Percentiles rank a stretch among this genome's conserved stretches.
Conservation (phyloP, 148 eudicot species). For the Mesembryanthemum crystallinum region DNA sequence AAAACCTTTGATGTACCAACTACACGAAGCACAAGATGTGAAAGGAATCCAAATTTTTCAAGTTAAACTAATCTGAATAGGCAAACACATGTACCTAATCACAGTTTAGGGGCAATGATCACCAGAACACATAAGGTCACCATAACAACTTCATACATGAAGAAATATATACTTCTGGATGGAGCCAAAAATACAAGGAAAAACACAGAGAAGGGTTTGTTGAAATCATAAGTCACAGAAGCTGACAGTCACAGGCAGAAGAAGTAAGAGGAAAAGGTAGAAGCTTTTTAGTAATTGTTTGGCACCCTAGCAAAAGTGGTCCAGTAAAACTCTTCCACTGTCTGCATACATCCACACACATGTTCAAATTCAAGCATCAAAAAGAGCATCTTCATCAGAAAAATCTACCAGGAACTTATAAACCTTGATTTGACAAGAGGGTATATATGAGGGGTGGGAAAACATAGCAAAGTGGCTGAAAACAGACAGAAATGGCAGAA, state of each 20-base stretch:
- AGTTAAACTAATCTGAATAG: not conserved
- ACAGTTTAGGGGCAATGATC: not conserved
- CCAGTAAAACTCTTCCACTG: constrained; percentile 7
- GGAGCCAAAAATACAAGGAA: not conserved
- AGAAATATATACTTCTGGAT: not conserved
- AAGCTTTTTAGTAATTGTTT: constrained; percentile 15
- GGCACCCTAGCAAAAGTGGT: constrained; percentile 18
- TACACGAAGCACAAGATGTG: not conserved
- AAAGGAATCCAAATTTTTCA: not conserved
- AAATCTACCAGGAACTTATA: too few relatives aligned
- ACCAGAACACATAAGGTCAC: not conserved
- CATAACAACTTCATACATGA: not conserved
- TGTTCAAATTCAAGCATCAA: constrained; percentile 11
- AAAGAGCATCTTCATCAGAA: constrained; percentile 11
- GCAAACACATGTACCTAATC: not conserved
- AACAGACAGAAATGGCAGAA: not conserved
- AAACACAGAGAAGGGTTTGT: not conserved
- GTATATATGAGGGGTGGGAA: not conserved
- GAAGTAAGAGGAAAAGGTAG: constrained; percentile 17
- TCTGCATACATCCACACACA: constrained; percentile 1
- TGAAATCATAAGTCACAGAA: not conserved
- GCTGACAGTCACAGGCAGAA: constrained; percentile 12
- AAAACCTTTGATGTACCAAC: not conserved
- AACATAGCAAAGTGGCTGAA: not conserved
- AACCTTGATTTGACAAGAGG: too few relatives aligned